phyloP scores from a whole-genome alignment of 148 eudicot species.

The Camellia granthamiana region DNA sequence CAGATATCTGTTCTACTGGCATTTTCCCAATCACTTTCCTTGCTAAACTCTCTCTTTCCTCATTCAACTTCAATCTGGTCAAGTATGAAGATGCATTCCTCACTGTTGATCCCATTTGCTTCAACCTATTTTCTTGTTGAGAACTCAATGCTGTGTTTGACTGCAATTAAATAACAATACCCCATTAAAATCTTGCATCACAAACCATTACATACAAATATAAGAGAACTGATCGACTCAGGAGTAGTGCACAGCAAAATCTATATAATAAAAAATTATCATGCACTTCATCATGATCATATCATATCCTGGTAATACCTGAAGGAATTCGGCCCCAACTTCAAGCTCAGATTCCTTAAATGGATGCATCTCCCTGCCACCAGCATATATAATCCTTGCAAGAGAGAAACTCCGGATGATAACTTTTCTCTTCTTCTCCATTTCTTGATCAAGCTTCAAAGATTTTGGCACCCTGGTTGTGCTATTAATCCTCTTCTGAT shows the following conservation, averaged over 20 bases:
- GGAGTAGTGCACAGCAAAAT: neutral
- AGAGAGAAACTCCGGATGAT: slow-evolving; percentile 60
- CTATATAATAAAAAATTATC: neutral
- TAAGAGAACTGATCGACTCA: neutral
- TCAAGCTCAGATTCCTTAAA: slow-evolving; percentile 48
- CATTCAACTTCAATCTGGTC: slow-evolving; percentile 44
- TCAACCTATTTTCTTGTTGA: slow-evolving; percentile 50
- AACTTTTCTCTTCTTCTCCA: slow-evolving; percentile 57
- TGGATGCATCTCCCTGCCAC: slow-evolving; percentile 23
- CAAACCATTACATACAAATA: neutral
- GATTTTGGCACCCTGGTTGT: slow-evolving; percentile 34
- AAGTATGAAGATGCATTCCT: slow-evolving; percentile 58
- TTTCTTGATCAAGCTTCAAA: slow-evolving; percentile 43
- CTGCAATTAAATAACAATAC: slow-evolving; percentile 19
- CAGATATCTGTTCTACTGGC: slow-evolving; percentile 59
- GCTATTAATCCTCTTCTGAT: slow-evolving; percentile 49
- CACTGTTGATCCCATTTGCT: slow-evolving; percentile 76
- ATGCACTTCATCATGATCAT: neutral
- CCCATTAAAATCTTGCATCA: neutral
- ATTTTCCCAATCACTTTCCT: slow-evolving; percentile 58
- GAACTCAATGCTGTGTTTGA: slow-evolving; percentile 59
- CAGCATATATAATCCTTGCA: slow-evolving; percentile 53
- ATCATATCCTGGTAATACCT: slow-evolving; percentile 31
- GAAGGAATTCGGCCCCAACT: slow-evolving; percentile 61
- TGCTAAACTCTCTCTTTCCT: slow-evolving; percentile 51